Evolutionary conservation across 345 rosid genomes (phyloP), one percentile per base, ranked within the genome.

Genomic region (Dimocarpus longan): DNA sequence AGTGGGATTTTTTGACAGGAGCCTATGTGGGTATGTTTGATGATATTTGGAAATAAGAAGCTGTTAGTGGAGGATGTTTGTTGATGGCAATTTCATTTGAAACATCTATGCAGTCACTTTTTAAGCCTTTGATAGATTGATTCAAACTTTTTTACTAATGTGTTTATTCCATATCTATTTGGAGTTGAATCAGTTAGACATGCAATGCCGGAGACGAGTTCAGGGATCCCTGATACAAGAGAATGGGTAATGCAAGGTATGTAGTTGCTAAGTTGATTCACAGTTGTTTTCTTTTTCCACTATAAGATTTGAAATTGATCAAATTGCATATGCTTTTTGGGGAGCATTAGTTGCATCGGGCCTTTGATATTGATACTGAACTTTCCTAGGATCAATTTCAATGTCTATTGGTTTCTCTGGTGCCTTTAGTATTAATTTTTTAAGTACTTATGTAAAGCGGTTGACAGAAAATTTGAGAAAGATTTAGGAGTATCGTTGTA

Each of bases 171-270:
- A 3, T 46, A 11, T 43, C 10, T 7, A 6, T 68, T 57, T 72
- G 64, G 66, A 5, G 56, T 48, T 73, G 54, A 62, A 57, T 80
- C 86, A 90, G 95, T 85, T 62, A 16, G 85, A 67, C 83, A 64
- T 66, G 85, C 91, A 22, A 73, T 89, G 40, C 84, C 92, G 2
- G 98, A 91, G 52, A 88, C 89, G 78, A 81, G 82, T 70, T 83
- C 76, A 5, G 88, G 82, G 10, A 77, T 60, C 16, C 48, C 86
- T 12, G 92, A 89, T 50, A 77, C 91, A 15, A 84, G 77, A 77
- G 98, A 92, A 74, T 93, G 97, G 98, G 81, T 85, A 65, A 83
- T 93, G 85, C 97, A 92, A 90, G 99, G 98, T 92, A 81, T 19
- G 63, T 15, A 62, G 43, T 74, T 0, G 21, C 10, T 62, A 6